Percentiles rank a stretch among this genome's conserved stretches.
phyloP scores from a whole-genome alignment of 2,329 filamentous ascomycete species.

The Xylaria sp. region DNA sequence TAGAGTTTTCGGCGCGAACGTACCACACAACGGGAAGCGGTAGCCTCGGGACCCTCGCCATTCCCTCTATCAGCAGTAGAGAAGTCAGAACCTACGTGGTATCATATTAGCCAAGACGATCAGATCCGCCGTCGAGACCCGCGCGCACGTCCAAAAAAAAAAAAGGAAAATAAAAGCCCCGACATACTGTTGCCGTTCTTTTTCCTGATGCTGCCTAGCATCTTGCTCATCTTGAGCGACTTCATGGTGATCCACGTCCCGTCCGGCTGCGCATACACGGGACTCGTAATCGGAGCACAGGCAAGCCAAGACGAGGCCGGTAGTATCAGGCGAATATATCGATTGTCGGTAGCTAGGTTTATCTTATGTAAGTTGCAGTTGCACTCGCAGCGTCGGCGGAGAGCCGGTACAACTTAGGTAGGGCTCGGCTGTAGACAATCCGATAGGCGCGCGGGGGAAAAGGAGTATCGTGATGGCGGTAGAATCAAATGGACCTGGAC shows the following conservation, averaged over 20 bases:
- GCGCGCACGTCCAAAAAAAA: not conserved
- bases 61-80: constrained; percentile 31
- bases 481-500: too few species aligned
- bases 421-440: too few species aligned
- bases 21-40: constrained; percentile 68
- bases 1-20: constrained; percentile 35
- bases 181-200: constrained; percentile 40
- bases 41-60: constrained; percentile 67
- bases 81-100: constrained; percentile 21
- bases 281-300: constrained; percentile 1
- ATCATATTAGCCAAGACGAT: not conserved
- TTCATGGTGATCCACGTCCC: constrained; percentile 39
- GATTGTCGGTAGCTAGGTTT: too few species aligned
- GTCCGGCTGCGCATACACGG: constrained; percentile 8
- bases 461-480: too few species aligned
- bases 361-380: too few species aligned
- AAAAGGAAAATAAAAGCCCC: constrained; percentile 5
- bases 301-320: constrained; percentile 1
- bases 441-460: too few species aligned
- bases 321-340: not conserved
- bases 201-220: constrained; percentile 59
- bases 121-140: too few species aligned
- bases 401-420: too few species aligned
- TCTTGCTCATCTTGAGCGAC: constrained; percentile 58
- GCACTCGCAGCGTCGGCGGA: too few species aligned